phyloP scores from a whole-genome alignment of 164 flowering plant genomes.

The Hamamelis virginiana region DNA sequence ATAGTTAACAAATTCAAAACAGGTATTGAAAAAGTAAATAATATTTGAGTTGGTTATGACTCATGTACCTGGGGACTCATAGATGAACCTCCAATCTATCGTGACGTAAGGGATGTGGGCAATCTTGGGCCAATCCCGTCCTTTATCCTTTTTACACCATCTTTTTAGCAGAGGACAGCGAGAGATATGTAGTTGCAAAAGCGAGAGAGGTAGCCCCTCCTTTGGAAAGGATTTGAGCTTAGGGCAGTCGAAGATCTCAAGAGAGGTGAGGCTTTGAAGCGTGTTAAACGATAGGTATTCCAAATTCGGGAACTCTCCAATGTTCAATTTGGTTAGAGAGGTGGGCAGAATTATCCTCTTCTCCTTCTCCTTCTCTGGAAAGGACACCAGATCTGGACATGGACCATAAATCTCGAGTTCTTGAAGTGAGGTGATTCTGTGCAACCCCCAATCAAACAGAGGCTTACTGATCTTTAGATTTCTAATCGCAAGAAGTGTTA shows the following conservation, averaged over 20 bases:
- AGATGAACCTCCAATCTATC: too few species aligned
- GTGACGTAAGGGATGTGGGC: conserved; percentile 10
- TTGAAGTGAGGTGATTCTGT: conserved; percentile 9
- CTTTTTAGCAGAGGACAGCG: conserved; percentile 8
- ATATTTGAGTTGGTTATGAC: too few species aligned
- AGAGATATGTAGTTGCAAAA: conserved; percentile 4
- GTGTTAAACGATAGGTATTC: background rate
- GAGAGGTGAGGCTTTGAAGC: background rate
- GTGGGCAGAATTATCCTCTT: background rate
- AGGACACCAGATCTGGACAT: conserved; percentile 12
- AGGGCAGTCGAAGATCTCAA: conserved; percentile 2
- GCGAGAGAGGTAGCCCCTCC: conserved; percentile 6
- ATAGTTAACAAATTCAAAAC: too few species aligned
- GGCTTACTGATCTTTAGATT: conserved; percentile 11
- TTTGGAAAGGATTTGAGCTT: conserved; percentile 13
- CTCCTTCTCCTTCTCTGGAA: conserved; percentile 4
- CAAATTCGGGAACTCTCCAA: background rate
- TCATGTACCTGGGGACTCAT: too few species aligned
- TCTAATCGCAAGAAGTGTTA: conserved; percentile 7
- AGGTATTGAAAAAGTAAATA: too few species aligned
- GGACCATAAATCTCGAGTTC: background rate
- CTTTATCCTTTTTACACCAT: conserved; percentile 9
- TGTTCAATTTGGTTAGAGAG: background rate
- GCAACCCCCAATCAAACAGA: conserved; percentile 2
- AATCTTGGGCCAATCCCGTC: conserved; percentile 13